Conservation (phyloP, 495 filamentous ascomycete species). For the Podospora fimiseda region DNA sequence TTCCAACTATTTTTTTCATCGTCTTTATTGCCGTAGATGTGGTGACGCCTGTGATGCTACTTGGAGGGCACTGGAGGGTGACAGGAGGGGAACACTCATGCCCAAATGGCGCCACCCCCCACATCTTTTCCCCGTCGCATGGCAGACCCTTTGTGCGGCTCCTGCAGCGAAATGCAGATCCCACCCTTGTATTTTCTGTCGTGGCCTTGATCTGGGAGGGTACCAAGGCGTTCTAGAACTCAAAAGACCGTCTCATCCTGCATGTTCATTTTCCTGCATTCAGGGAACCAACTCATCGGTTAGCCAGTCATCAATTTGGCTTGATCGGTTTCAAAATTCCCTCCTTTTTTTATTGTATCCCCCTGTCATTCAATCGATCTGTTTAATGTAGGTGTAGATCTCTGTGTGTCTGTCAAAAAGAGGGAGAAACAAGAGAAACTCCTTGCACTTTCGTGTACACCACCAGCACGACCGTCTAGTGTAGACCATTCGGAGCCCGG, state of each 20-base stretch:
- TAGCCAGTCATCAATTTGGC: constrained; percentile 5
- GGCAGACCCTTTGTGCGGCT: constrained; percentile 4
- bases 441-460: too few species aligned
- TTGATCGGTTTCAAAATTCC: constrained; percentile 20
- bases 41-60: background rate
- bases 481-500: too few species aligned
- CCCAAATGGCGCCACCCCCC: constrained; percentile 3
- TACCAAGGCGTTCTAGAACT: constrained; percentile 18
- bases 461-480: too few species aligned
- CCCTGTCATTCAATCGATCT: too few species aligned
- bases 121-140: background rate
- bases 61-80: background rate
- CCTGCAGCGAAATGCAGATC: background rate
- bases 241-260: constrained; percentile 17
- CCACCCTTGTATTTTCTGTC: constrained; percentile 5
- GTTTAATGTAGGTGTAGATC: too few species aligned
- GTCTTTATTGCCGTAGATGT: too few species aligned
- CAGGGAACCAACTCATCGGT: constrained; percentile 15
- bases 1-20: too few species aligned
- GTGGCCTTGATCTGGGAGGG: constrained; percentile 20
- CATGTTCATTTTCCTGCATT: background rate
- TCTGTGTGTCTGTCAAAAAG: too few species aligned
- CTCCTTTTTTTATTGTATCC: too few species aligned
- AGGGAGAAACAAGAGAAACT: too few species aligned
- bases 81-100: too few species aligned